Evolutionary conservation across 441 rosid genomes (phyloP), one percentile per base, ranked within the genome.

Genomic region (Omphalea diandra): DNA sequence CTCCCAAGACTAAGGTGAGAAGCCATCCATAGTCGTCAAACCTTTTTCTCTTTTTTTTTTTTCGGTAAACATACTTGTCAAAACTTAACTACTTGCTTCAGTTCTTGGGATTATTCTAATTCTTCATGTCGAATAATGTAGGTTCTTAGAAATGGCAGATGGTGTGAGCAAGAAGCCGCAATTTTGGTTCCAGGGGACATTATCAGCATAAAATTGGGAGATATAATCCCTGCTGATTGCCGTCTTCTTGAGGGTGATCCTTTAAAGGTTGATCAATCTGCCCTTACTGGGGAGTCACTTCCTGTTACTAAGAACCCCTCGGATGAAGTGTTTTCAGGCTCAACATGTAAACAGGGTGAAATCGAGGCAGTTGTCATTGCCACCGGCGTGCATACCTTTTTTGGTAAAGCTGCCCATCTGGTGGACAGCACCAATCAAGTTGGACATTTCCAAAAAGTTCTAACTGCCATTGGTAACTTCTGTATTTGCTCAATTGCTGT

Each of bases 211-310:
- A 93, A 93, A 57, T 71, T 93, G 75, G 97, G 98, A 61, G 97
- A 93, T 55, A 90, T 93, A 9, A 61, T 93, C 35, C 97, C 97
- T 5, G 97, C 96, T 41, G 98, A 93, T 77, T 96, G 97, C 7
- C 98, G 98, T 75, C 88, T 93, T 66, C 97, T 93, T 33, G 94
- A 89, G 75, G 98, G 96, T 46, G 98, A 93, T 80, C 91, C 97
- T 71, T 82, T 93, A 56, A 90, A 93, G 80, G 71, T 93, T 76
- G 98, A 90, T 80, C 98, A 93, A 69, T 93, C 96, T 49, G 88
- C 97, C 35, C 98, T 93, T 50, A 93, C 98, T 3, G 98, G 97
- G 27, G 98, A 93, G 79, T 93, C 98, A 9, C 87, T 93, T 65
- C 94, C 97, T 22, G 91, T 91, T 49, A 89, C 90, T 47, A 91